Evolutionary conservation across 805 yeast species (phyloP).

Genomic region (Candida methanosorbosa): DNA sequence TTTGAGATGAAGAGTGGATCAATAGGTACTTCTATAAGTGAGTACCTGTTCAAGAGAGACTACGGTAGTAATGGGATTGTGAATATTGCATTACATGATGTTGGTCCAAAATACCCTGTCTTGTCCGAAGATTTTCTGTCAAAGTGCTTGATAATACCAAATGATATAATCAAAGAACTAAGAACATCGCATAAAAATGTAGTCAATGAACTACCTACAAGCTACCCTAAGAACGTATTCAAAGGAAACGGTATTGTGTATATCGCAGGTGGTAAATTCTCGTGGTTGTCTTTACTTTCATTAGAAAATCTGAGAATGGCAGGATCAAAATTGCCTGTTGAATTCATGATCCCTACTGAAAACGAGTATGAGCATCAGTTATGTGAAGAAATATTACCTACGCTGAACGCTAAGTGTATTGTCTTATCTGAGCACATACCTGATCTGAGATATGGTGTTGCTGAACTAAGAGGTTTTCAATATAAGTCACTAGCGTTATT

Average conservation of each 20-base stretch:
- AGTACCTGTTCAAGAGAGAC: constrained; percentile 5
- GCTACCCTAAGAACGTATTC: constrained; percentile 31
- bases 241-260: constrained; percentile 54
- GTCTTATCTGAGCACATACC: constrained; percentile 43
- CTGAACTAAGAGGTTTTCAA: constrained; percentile 38
- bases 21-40: neutral
- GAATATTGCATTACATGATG: constrained; percentile 23
- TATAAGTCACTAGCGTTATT: constrained; percentile 40
- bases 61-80: constrained; percentile 20
- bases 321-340: constrained; percentile 42
- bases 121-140: constrained; percentile 46
- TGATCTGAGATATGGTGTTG: constrained; percentile 15
- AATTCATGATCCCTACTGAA: constrained; percentile 38
- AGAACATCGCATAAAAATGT: constrained; percentile 37
- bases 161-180: constrained; percentile 34
- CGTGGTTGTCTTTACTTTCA: constrained; percentile 52
- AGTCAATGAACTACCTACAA: constrained; percentile 28
- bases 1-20: constrained; percentile 3
- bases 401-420: constrained; percentile 52
- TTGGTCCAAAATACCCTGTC: constrained; percentile 20
- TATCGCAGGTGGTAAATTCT: constrained; percentile 69
- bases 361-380: constrained; percentile 35
- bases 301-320: constrained; percentile 36
- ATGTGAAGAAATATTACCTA: constrained; percentile 33
- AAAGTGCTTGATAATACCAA: constrained; percentile 38